These are phyloP conservation scores for Oryza rufipogon DNA, from an alignment of 176 grass and related monocot genomes.

Conservation along the genomic window DNA sequence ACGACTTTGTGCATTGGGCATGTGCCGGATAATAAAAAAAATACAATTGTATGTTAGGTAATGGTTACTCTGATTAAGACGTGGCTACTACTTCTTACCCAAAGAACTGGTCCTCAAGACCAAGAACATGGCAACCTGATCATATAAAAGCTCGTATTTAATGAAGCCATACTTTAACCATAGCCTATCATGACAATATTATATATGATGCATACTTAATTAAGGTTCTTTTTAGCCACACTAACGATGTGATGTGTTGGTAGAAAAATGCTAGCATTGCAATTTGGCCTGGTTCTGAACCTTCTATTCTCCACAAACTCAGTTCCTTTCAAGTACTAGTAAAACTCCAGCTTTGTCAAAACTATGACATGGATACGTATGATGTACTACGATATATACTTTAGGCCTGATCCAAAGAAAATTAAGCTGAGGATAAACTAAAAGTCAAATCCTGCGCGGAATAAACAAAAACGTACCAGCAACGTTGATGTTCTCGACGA, in stretches of 20 bases:
- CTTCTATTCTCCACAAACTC: background rate
- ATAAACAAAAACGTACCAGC: conserved; percentile 46
- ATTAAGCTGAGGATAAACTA: no score
- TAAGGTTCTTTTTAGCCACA: no score
- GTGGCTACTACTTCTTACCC: background rate
- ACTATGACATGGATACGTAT: background rate
- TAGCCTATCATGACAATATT: background rate
- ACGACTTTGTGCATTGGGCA: background rate
- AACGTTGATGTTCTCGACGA: conserved; percentile 97
- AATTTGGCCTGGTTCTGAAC: background rate
- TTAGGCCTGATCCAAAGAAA: background rate
- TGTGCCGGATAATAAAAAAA: background rate
- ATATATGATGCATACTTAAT: background rate
- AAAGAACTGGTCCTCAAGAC: background rate
- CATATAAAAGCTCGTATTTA: background rate
- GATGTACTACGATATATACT: background rate
- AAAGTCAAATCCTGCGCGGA: background rate
- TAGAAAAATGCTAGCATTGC: no score
- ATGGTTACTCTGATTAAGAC: background rate
- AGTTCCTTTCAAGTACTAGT: background rate
- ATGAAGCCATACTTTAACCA: background rate
- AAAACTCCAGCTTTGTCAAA: background rate
- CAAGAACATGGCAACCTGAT: background rate
- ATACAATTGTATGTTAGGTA: background rate
- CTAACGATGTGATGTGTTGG: background rate